Evolutionary conservation across 78 protist species (phyloP).

Genomic region (Emiliania huxleyi): DNA sequence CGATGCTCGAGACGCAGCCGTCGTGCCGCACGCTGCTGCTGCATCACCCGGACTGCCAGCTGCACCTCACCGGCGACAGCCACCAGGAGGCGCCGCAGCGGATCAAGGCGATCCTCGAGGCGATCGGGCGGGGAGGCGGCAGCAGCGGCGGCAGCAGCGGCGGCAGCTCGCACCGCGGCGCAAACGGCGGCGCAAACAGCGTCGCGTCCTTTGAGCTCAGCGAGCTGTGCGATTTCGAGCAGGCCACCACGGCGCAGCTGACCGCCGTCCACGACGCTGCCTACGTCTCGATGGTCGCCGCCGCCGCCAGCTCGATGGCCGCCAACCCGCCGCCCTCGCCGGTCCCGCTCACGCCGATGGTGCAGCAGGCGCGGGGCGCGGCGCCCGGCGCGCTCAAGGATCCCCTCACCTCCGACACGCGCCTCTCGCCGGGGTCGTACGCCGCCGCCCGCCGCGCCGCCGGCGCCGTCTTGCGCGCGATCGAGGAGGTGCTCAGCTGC

Average conservation of each 20-base stretch:
- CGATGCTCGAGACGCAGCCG: neutral
- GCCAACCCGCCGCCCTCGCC: neutral
- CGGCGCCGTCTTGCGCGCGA: slow-evolving; percentile 69
- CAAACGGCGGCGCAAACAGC: too few relatives aligned
- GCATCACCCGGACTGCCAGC: neutral
- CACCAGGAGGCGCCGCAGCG: neutral
- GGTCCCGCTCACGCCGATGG: neutral
- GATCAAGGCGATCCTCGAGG: too few relatives aligned
- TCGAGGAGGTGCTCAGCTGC: slow-evolving; percentile 35
- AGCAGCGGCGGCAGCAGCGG: too few relatives aligned
- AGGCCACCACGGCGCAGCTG: too few relatives aligned
- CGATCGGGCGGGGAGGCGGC: too few relatives aligned
- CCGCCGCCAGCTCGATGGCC: neutral
- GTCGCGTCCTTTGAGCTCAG: too few relatives aligned
- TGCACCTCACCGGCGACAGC: neutral
- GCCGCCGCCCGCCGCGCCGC: slow-evolving; percentile 62
- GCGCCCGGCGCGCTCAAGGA: neutral
- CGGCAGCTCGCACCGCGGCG: too few relatives aligned
- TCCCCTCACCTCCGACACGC: slow-evolving; percentile 60
- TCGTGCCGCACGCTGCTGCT: neutral
- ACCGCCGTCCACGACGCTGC: neutral
- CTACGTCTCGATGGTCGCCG: neutral
- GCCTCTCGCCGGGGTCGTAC: slow-evolving; percentile 58
- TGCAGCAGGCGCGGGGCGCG: neutral
- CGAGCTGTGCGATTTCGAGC: too few relatives aligned